Evolutionary conservation across 2,329 filamentous ascomycete genomes (phyloP).

Genomic region (Ceratocystis huliohia): DNA sequence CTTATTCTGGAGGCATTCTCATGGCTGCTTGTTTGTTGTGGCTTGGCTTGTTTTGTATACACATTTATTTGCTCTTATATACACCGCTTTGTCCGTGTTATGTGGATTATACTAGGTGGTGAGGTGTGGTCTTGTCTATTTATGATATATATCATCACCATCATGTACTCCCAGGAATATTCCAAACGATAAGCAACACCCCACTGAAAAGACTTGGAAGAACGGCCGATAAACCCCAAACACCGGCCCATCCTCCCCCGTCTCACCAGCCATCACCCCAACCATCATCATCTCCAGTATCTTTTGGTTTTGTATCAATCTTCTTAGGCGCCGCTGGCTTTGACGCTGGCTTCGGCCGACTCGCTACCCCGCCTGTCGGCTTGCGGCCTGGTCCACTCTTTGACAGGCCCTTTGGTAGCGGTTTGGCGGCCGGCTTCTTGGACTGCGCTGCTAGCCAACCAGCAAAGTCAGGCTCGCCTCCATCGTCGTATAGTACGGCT

Average conservation of each 20-base stretch:
- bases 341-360: constrained; percentile 22
- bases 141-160: background rate
- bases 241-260: background rate
- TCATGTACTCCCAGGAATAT: background rate
- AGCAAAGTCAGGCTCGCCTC: constrained; percentile 88
- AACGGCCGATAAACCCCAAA: background rate
- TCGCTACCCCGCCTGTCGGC: constrained; percentile 21
- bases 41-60: background rate
- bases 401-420: constrained; percentile 69
- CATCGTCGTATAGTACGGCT: constrained; percentile 37
- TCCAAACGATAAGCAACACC: no score
- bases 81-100: background rate
- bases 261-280: constrained; percentile 56
- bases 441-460: constrained; percentile 86
- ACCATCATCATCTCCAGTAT: constrained; percentile 45
- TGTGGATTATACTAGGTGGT: no score
- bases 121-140: no score
- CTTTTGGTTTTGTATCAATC: constrained; percentile 55
- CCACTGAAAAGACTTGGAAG: no score
- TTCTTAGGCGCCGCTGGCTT: constrained; percentile 43
- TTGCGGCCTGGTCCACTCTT: constrained; percentile 44
- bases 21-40: background rate
- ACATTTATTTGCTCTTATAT: background rate
- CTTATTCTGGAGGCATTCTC: background rate
- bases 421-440: constrained; percentile 49